These are phyloP conservation scores for Aspergillus sclerotialis DNA, from an alignment of 2,329 filamentous ascomycete species.

Conservation along the genomic window DNA sequence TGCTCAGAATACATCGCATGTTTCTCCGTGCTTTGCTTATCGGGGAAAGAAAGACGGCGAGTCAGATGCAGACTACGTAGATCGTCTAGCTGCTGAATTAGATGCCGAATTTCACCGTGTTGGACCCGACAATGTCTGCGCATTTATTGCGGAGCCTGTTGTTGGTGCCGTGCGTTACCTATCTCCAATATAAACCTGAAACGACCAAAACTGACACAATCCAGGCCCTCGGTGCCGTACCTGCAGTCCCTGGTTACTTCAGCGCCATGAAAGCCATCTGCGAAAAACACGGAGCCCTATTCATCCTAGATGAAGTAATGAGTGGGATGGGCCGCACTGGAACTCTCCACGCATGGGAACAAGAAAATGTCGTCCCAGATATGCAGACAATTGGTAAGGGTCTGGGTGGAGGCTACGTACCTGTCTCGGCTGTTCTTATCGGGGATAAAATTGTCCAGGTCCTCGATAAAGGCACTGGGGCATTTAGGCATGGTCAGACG, in stretches of 20 bases:
- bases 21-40: slow-evolving; percentile 63
- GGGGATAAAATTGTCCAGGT: slow-evolving; percentile 43
- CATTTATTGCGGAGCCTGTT: slow-evolving; percentile 67
- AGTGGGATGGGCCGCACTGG: slow-evolving; percentile 55
- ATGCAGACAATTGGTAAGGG: slow-evolving; percentile 56
- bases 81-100: slow-evolving; percentile 56
- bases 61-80: slow-evolving; percentile 53
- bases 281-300: slow-evolving; percentile 61
- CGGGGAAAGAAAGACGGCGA: slow-evolving; percentile 49
- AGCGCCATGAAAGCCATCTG: slow-evolving; percentile 62
- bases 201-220: neutral
- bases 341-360: slow-evolving; percentile 53
- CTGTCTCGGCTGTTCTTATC: slow-evolving; percentile 50
- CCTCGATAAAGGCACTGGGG: slow-evolving; percentile 40
- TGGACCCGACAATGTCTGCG: slow-evolving; percentile 60
- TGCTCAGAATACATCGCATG: slow-evolving; percentile 48
- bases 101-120: slow-evolving; percentile 59
- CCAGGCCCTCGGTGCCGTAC: slow-evolving; percentile 61
- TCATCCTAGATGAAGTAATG: slow-evolving; percentile 79
- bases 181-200: neutral
- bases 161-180: slow-evolving; percentile 61
- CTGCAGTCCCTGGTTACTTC: slow-evolving; percentile 62
- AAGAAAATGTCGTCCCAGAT: slow-evolving; percentile 52
- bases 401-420: slow-evolving; percentile 50
- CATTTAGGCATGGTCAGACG: slow-evolving; percentile 54